A percentile compares a stretch with the other conserved stretches of the same genome.
phyloP scores from a whole-genome alignment of 2,329 filamentous ascomycete species.

The Xylariaceae sp. region DNA sequence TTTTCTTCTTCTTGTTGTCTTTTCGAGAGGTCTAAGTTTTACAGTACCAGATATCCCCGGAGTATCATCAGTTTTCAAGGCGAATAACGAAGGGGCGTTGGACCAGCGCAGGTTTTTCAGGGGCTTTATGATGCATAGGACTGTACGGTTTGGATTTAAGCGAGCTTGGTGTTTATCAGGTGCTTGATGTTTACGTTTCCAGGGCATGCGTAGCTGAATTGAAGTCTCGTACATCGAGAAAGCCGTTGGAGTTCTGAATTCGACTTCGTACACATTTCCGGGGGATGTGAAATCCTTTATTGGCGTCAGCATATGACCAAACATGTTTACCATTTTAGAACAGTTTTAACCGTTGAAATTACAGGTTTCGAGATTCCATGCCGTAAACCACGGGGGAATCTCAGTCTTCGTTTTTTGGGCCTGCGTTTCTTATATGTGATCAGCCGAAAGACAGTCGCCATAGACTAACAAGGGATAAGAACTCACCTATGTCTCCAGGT shows the following conservation, averaged over 20 bases:
- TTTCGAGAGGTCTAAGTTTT: not conserved
- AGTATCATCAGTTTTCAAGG: not conserved
- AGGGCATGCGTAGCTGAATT: not conserved
- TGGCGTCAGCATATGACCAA: not conserved
- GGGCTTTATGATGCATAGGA: conserved; percentile 1
- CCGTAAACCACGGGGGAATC: not conserved
- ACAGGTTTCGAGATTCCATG: not conserved
- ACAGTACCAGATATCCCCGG: conserved; percentile 2
- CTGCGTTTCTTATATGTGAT: too few relatives aligned
- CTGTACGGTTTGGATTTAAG: conserved; percentile 6
- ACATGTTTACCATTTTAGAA: not conserved
- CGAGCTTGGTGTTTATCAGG: not conserved
- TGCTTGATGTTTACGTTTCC: conserved; percentile 1
- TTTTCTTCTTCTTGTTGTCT: not conserved
- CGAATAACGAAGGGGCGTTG: conserved; percentile 20
- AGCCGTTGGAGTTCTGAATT: not conserved
- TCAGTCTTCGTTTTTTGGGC: not conserved
- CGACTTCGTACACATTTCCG: not conserved
- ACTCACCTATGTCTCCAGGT: not conserved
- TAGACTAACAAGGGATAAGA: not conserved
- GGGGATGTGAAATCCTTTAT: not conserved
- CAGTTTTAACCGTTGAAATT: not conserved
- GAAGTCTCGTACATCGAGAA: not conserved
- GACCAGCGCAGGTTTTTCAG: conserved; percentile 1
- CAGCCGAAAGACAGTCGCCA: not conserved